These are phyloP conservation scores for Trichophyton mentagrophytes DNA, from an alignment of 2,329 filamentous ascomycete species.

Conservation along the genomic window DNA sequence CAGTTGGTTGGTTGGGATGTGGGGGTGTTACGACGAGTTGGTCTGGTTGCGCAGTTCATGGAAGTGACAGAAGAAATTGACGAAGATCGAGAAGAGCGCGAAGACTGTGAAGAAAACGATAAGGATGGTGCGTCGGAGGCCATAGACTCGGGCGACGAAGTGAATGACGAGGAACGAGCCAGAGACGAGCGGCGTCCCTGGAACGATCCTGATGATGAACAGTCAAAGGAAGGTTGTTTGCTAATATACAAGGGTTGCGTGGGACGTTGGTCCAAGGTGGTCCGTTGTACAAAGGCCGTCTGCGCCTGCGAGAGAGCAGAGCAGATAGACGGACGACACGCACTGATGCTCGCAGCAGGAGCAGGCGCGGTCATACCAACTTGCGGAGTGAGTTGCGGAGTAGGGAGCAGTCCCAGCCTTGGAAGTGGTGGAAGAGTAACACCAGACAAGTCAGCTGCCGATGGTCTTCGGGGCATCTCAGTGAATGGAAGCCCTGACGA, in stretches of 20 bases:
- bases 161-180: constrained; percentile 40
- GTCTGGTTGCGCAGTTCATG: constrained; percentile 23
- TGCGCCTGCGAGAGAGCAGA: constrained; percentile 47
- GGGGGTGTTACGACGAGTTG: constrained; percentile 27
- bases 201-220: constrained; percentile 30
- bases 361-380: constrained; percentile 37
- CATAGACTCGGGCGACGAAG: constrained; percentile 50
- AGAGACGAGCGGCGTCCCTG: constrained; percentile 34
- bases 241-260: constrained; percentile 20
- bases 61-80: constrained; percentile 34
- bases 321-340: constrained; percentile 44
- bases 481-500: neutral
- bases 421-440: constrained; percentile 38
- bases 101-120: constrained; percentile 34
- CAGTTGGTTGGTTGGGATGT: constrained; percentile 19
- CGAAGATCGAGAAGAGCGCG: constrained; percentile 40
- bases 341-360: constrained; percentile 48
- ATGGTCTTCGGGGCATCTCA: constrained; percentile 12
- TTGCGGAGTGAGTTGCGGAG: constrained; percentile 50
- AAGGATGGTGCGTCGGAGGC: constrained; percentile 46
- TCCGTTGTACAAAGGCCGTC: constrained; percentile 42
- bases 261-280: constrained; percentile 41
- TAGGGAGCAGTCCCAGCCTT: constrained; percentile 45
- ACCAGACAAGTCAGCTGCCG: constrained; percentile 6
- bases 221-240: constrained; percentile 33